Evolutionary conservation across 345 rosid species (phyloP).

Genomic region (Aethionema arabicum): DNA sequence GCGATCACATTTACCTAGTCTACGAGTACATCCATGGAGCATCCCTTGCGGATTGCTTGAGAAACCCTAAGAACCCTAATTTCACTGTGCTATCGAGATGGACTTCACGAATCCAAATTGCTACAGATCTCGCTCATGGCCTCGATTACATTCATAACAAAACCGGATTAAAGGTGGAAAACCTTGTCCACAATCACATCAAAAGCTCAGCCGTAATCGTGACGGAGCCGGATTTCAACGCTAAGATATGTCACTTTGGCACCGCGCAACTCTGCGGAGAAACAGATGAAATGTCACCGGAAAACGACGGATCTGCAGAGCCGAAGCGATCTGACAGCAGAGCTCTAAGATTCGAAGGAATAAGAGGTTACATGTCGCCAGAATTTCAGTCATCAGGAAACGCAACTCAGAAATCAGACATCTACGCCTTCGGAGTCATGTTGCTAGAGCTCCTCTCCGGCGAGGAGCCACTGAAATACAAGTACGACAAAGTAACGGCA

Average conservation of each 20-base stretch:
- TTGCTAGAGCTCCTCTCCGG: constrained; percentile 76
- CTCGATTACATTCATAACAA: constrained; percentile 85
- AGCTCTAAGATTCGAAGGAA: constrained; percentile 58
- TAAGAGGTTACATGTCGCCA: constrained; percentile 85
- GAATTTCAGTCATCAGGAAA: constrained; percentile 55
- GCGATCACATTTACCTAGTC: constrained; percentile 67
- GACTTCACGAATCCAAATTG: constrained; percentile 83
- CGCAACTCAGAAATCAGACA: constrained; percentile 75
- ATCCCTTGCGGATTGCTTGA: constrained; percentile 60
- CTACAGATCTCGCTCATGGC: constrained; percentile 76
- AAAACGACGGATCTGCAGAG: constrained; percentile 6
- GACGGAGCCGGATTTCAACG: constrained; percentile 63
- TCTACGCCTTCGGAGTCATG: constrained; percentile 77
- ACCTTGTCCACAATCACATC: constrained; percentile 70
- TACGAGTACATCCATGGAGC: constrained; percentile 69
- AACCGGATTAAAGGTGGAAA: constrained; percentile 56
- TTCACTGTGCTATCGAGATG: constrained; percentile 73
- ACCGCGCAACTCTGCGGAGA: constrained; percentile 84
- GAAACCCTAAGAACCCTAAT: constrained; percentile 58
- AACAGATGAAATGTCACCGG: constrained; percentile 38
- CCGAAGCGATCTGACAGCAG: constrained; percentile 41
- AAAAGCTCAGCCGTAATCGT: constrained; percentile 66
- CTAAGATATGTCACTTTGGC: constrained; percentile 80
- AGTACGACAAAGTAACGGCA: constrained; percentile 46
- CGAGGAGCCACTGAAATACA: constrained; percentile 68